Base-by-base conservation (phyloP, 176 grass and related monocot genomes). In the Coix lacrymajobi region DNA sequence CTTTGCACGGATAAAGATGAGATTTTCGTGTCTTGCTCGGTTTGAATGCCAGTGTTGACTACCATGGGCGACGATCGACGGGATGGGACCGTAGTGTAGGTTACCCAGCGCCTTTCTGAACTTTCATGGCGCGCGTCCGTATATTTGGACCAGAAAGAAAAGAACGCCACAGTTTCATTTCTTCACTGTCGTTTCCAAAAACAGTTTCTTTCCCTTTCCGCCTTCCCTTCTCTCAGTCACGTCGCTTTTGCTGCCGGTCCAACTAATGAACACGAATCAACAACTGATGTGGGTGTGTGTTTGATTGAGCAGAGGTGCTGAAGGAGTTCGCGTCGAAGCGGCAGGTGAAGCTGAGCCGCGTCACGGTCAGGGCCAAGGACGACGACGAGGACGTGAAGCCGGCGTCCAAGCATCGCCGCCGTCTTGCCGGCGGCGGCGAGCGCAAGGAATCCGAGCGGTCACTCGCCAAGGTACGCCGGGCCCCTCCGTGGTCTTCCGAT, bases 291-390 rank as follows among this genome's bases (percentile, higher is more conserved):
- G 57, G 34, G 7, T 6, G 1, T 7, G 11, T 7, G 0, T 22
- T 5, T 76, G 38, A 3, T 25, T 45, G 36, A 14, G 20, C 86
- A 97, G 95, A 97, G 86, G 95, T 97, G 66, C 86, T 97, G 64
- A 81, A 83, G 72, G 92, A 94, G 83, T 92, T 97, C 69, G 88
- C 90, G 19, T 90, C 92, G n/a, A 97, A 94, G 88, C 88, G 83
- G 77, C 90, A 88, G 16, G 71, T 94, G 22, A 97, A 89, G 81
- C 83, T 94, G 63, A 97, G 90, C 88, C 92, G 92, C 36, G 82
- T 91, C 57, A 85, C 85, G 44, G 36, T 81, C 38, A 82, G 89
- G 81, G 49, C 70, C 75, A 89, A 88, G 83, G 79, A 94, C 24
- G 65, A 81, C 0, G 46, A 3, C 5, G 91, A 65, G 32, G 73